phyloP scores from a whole-genome alignment of 768 basidiomycete species.

The Hypsizygus marmoreus region DNA sequence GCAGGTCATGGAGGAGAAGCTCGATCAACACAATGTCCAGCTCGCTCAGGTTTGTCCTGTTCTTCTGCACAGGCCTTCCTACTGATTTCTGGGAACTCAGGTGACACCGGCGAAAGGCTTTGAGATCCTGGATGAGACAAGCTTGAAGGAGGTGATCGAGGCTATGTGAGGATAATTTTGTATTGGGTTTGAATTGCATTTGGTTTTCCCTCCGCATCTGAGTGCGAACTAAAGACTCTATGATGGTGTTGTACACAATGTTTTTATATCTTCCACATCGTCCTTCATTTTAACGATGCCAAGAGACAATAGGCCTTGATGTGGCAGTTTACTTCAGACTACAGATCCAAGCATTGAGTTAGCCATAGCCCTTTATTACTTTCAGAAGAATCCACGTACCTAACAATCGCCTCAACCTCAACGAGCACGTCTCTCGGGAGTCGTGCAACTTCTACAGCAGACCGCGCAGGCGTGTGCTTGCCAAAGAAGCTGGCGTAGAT shows the following conservation, averaged over 20 bases:
- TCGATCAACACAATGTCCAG: conserved; percentile 98
- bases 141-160: conserved; percentile 84
- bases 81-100: conserved; percentile 35
- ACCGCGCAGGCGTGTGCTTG: conserved; percentile 89
- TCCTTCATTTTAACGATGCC: neutral
- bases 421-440: conserved; percentile 91
- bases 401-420: conserved; percentile 90
- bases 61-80: neutral
- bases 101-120: conserved; percentile 87
- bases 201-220: neutral
- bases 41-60: conserved; percentile 75
- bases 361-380: neutral
- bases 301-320: too few species aligned
- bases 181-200: conserved; percentile 7
- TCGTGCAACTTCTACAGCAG: conserved; percentile 85
- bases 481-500: conserved; percentile 87
- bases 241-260: conserved; percentile 14
- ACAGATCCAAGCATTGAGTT: conserved; percentile 1
- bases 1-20: conserved; percentile 99
- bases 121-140: conserved; percentile 80
- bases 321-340: conserved; percentile 34
- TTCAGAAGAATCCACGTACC: conserved; percentile 41
- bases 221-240: neutral
- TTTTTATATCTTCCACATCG: conserved; percentile 19
- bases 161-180: conserved; percentile 63